These are phyloP conservation scores for Boletellus emodensis DNA, from an alignment of 768 basidiomycete species.

Conservation along the genomic window DNA sequence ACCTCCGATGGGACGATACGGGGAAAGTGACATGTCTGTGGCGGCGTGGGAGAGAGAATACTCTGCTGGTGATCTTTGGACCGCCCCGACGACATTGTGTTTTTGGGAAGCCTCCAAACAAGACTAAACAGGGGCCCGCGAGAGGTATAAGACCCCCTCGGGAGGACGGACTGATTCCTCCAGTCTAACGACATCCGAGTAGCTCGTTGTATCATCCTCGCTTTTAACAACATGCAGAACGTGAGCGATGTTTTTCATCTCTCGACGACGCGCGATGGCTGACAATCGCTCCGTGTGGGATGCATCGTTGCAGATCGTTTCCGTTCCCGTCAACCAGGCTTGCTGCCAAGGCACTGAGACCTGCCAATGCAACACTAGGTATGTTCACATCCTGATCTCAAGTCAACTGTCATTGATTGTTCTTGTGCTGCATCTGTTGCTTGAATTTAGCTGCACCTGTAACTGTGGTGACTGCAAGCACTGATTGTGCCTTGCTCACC, in stretches of 20 bases:
- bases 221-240: conserved; percentile 9
- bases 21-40: too few relatives aligned
- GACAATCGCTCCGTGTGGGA: background rate
- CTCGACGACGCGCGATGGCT: background rate
- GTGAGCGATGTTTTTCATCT: background rate
- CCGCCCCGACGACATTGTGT: too few relatives aligned
- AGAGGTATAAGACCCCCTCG: background rate
- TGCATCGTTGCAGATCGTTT: background rate
- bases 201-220: conserved; percentile 1
- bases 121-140: background rate
- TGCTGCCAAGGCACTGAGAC: background rate
- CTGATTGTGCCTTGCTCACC: background rate
- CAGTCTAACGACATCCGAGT: background rate
- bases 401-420: background rate
- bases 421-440: too few relatives aligned
- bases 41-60: background rate
- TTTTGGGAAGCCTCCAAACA: background rate
- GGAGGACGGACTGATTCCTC: too few relatives aligned
- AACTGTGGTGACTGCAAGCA: background rate
- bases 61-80: background rate
- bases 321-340: conserved; percentile 6
- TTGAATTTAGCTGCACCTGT: background rate
- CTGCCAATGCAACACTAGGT: background rate
- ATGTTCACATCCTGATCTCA: background rate
- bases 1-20: too few relatives aligned